Base-by-base conservation (phyloP, 441 rosid genomes). In the Omphalea diandra region DNA sequence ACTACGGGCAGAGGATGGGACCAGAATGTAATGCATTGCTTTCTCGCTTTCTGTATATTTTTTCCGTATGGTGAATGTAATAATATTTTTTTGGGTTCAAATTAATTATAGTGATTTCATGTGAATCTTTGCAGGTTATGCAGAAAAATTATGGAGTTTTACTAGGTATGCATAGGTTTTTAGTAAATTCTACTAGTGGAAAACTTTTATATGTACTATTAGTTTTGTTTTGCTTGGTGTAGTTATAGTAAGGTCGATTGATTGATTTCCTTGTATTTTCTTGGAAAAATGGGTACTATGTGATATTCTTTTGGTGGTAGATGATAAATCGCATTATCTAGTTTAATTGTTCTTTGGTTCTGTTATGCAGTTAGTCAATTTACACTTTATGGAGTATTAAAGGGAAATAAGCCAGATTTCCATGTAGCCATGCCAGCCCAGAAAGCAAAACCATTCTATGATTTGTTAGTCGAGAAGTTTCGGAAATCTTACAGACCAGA, bases 341-440 rank as follows among this genome's bases (percentile, higher is more conserved):
- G 38, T 40, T 36, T 72, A 54, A 46, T 72, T 53, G 58, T 5
- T 72, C 33, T 57, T 63, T 65, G 40, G 70, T 56, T 73, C 53
- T 38, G 80, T n/a, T n/a, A n/a, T n/a, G 49, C 88, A 94, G 97
- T 90, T 66, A 94, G 99, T 78, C 97, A 91, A 70, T 94, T 94
- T 77, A 92, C 97, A 62, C 75, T 94, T 73, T 94, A 86, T 78
- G 97, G 97, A 65, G 24, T 92, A 76, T 69, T 94, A 84, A 91
- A 94, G 89, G 99, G 99, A 65, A 94, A 91, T 87, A 94, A 91
- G 85, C 97, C 94, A 0, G 97, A 94, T 84, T 94, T 91, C 79
- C 97, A 94, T 55, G 87, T 90, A 20, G 97, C 97, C 0, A 90
- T 94, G 97, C 87, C 98, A 0, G 96, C 97, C n/a, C 83, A 88